Evolutionary conservation across 192 early-diverging fungal species (phyloP), one percentile per base, ranked within the genome.

Genomic region (Pilaira anomala): DNA sequence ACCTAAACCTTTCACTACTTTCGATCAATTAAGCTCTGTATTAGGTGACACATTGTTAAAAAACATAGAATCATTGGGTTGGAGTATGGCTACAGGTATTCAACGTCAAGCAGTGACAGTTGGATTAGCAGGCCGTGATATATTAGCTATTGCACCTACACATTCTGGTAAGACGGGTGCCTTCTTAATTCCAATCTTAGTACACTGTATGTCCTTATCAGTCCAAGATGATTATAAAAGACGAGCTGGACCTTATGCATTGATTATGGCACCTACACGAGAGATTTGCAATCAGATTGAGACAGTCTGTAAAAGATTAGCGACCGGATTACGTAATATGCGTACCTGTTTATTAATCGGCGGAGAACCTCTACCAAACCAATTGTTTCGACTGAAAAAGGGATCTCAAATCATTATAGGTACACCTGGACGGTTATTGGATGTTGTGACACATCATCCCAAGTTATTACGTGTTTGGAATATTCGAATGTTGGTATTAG

Each of bases 101-200:
- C 86, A 88, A 51, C 73, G 82, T 55, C 81, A 82, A 39, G 83
- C 86, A 5, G 77, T 88, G 30, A 83, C 86, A 4, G 69, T 68
- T 36, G 75, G 69, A 14, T 44, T 84, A 22, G 62, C 56, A 11
- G 83, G 83, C 25, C 42, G 78, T 7, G 83, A 84, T 48, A 70
- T 84, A 57, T 65, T 80, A 16, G 74, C 72, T 13, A 74, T 69
- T 26, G 80, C 80, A 11, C 73, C 73, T 7, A 84, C 83, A 18
- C 68, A 75, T 48, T 66, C 78, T n/a, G 83, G 83, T 18, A 84
- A 84, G 48, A 82, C 83, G 0, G 74, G 68, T 6, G 70, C 65
- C 3, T 84, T 71, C 29, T 45, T 84, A 33, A 74, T 84, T 11
- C 83, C 83, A 7, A 58, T 80, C 30, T 45, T 80, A 21, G 60